A percentile compares a stretch with the other conserved stretches of the same genome.
These are phyloP conservation scores for Podospora pseudocomata DNA, from an alignment of 495 filamentous ascomycete species.

Conservation along the genomic window DNA sequence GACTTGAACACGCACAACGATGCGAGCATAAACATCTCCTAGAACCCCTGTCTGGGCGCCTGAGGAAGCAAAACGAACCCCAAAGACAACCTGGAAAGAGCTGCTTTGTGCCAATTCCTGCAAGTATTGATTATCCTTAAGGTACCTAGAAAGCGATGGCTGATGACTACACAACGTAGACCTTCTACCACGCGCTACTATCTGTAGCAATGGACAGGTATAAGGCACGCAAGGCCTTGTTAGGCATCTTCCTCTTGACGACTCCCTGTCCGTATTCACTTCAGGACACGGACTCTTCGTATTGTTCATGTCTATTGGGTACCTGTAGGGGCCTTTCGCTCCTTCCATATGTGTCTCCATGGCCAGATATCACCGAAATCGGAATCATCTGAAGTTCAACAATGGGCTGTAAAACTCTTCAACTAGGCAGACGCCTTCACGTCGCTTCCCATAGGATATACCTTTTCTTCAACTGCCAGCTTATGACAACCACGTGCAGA, in stretches of 20 bases:
- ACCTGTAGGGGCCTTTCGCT: neutral
- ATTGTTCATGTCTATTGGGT: neutral
- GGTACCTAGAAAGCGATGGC: no score
- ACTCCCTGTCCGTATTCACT: neutral
- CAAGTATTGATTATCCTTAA: no score
- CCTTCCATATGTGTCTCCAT: neutral
- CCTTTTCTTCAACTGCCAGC: neutral
- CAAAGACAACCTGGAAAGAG: no score
- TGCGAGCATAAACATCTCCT: no score
- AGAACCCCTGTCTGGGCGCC: no score
- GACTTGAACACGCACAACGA: neutral
- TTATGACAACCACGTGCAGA: no score
- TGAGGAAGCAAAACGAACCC: no score
- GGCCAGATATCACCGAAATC: neutral
- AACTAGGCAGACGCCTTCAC: neutral
- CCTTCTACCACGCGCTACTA: no score
- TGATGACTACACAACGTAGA: no score
- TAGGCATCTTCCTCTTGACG: neutral
- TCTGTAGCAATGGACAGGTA: no score
- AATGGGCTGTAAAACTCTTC: neutral
- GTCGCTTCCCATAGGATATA: neutral
- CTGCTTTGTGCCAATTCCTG: no score
- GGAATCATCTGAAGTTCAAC: neutral
- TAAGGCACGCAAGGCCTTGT: neutral
- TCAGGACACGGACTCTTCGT: neutral